Evolutionary conservation across 2,329 filamentous ascomycete genomes (phyloP).

Genomic region (Leptographium flavum): DNA sequence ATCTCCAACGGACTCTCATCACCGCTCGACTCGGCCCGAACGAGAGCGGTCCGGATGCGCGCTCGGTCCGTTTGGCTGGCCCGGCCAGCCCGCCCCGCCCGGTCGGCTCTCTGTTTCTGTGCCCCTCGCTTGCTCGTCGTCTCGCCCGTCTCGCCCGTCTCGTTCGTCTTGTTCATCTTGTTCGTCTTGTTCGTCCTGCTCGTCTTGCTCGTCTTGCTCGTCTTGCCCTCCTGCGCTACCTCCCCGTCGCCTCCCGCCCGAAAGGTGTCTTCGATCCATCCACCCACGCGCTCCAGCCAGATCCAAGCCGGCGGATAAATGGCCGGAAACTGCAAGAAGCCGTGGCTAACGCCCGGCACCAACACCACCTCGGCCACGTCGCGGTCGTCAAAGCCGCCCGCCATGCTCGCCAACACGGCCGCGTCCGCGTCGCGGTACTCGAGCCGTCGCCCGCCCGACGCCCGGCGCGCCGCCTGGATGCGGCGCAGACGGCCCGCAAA

Average conservation of each 20-base stretch:
- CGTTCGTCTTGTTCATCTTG: background rate
- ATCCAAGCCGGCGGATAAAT: slow-evolving; percentile 86
- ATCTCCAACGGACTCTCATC: slow-evolving; percentile 78
- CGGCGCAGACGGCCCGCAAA: slow-evolving; percentile 81
- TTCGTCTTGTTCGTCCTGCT: background rate
- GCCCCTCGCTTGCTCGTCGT: background rate
- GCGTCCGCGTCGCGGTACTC: slow-evolving; percentile 30
- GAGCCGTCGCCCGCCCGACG: slow-evolving; percentile 37
- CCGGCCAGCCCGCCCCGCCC: background rate
- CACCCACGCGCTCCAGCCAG: slow-evolving; percentile 62
- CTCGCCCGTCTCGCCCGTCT: background rate
- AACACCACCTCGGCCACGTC: slow-evolving; percentile 70
- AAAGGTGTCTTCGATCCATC: slow-evolving; percentile 75
- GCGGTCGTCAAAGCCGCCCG: slow-evolving; percentile 47
- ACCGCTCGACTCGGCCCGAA: slow-evolving; percentile 48
- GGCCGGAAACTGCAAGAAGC: slow-evolving; percentile 81
- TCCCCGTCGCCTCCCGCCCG: slow-evolving; percentile 36
- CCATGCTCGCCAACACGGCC: slow-evolving; percentile 22
- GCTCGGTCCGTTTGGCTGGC: background rate
- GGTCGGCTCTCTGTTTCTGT: background rate
- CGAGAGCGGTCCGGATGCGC: too few species aligned
- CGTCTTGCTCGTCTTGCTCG: background rate
- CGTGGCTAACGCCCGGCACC: slow-evolving; percentile 81
- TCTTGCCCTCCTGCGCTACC: slow-evolving; percentile 14
- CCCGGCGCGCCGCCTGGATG: slow-evolving; percentile 47